These are phyloP conservation scores for Edaphochlamys debaryana DNA, from an alignment of 139 green algal genomes.

Conservation along the genomic window DNA sequence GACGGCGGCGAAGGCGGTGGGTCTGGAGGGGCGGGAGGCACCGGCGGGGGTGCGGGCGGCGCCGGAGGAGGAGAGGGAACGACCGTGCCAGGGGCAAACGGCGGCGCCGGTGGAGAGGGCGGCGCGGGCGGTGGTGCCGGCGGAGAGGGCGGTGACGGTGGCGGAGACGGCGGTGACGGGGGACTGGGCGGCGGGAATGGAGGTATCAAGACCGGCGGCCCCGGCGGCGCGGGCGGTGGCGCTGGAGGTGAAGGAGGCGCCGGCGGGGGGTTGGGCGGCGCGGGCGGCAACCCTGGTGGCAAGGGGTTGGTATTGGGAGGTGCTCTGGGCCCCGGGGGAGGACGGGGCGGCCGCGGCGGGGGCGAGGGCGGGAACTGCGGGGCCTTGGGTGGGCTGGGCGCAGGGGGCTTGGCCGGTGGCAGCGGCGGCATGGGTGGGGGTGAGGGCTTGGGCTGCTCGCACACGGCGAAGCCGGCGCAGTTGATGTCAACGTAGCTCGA, in stretches of 20 bases:
- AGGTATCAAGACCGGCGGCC: neutral
- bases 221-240: neutral
- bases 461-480: conserved; percentile 18
- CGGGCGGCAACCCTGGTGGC: neutral
- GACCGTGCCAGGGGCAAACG: neutral
- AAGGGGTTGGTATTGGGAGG: neutral
- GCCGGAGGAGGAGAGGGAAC: neutral
- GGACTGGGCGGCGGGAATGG: neutral
- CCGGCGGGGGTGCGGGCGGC: neutral
- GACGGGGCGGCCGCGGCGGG: neutral
- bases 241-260: too few species aligned
- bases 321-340: neutral
- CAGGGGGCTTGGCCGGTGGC: neutral
- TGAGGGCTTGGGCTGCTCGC: neutral
- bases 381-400: neutral
- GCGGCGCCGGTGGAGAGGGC: neutral
- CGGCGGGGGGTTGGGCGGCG: neutral
- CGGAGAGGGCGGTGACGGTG: neutral
- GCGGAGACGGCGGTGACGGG: neutral
- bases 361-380: neutral
- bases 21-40: neutral
- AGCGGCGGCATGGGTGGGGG: neutral
- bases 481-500: neutral
- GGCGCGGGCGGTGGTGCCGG: neutral
- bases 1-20: neutral